These are phyloP conservation scores for Clonostachys sp. DNA, from an alignment of 2,329 filamentous ascomycete genomes.

Conservation along the genomic window DNA sequence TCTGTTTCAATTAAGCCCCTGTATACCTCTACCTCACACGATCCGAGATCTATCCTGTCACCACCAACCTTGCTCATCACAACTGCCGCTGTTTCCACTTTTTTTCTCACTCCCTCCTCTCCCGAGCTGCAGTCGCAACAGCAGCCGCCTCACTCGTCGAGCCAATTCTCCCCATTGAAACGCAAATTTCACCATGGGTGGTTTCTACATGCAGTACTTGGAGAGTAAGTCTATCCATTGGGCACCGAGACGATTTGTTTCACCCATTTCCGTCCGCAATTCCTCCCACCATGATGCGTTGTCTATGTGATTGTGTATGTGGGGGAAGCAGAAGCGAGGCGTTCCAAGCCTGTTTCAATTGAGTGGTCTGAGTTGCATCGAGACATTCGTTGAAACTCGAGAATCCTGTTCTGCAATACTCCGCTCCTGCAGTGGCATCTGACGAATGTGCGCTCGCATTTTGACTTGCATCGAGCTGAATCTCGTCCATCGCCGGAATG, in stretches of 20 bases:
- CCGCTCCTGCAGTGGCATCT: no score
- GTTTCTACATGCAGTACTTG: conserved; percentile 69
- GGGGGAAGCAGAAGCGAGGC: no score
- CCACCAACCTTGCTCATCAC: not conserved
- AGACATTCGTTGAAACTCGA: no score
- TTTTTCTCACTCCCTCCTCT: not conserved
- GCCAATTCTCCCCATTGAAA: conserved; percentile 11
- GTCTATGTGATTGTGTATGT: no score
- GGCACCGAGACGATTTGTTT: no score
- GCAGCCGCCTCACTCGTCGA: conserved; percentile 2
- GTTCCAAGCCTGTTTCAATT: no score
- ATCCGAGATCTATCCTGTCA: no score
- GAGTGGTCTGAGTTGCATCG: no score
- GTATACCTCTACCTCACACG: not conserved
- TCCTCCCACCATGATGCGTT: no score
- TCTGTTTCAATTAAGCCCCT: conserved; percentile 2
- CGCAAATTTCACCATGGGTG: conserved; percentile 44
- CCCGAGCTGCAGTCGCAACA: not conserved
- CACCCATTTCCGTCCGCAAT: no score
- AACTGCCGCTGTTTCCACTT: not conserved
- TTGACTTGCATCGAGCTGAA: not conserved
- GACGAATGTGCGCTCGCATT: not conserved
- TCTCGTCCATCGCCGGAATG: not conserved
- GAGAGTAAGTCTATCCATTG: conserved; percentile 56
- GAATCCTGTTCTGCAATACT: no score